Conservation (phyloP, 108 stramenopile species). For the Skeletonema menzelii region DNA sequence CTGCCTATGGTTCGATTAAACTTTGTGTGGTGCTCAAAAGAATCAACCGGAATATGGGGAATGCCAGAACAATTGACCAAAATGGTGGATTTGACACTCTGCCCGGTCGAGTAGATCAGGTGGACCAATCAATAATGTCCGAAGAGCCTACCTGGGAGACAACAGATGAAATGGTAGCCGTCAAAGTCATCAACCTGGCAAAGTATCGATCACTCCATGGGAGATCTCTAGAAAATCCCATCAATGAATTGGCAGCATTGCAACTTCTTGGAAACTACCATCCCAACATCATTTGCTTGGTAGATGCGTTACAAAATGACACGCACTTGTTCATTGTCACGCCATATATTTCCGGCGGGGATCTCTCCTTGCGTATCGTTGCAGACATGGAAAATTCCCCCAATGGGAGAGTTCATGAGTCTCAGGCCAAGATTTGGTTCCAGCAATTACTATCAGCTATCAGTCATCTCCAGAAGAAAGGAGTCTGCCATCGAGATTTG, state of each 20-base stretch:
- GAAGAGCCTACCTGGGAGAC: slow-evolving; percentile 37
- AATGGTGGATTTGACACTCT: background rate
- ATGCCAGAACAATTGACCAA: background rate
- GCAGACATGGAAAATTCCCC: slow-evolving; percentile 28
- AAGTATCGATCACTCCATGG: slow-evolving; percentile 28
- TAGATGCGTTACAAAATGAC: slow-evolving; percentile 49
- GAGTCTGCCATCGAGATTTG: slow-evolving; percentile 60
- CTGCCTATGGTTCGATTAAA: slow-evolving; percentile 32
- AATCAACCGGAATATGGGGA: background rate
- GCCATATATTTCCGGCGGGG: slow-evolving; percentile 52
- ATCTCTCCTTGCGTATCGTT: slow-evolving; percentile 36
- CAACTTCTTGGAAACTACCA: slow-evolving; percentile 51
- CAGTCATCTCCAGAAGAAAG: slow-evolving; percentile 50
- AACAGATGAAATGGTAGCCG: slow-evolving; percentile 39
- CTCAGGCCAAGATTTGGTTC: slow-evolving; percentile 40
- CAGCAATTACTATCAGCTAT: slow-evolving; percentile 52
- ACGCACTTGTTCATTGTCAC: slow-evolving; percentile 53
- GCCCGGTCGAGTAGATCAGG: background rate
- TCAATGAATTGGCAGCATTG: slow-evolving; percentile 61
- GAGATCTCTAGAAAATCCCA: slow-evolving; percentile 51
- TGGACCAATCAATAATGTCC: background rate
- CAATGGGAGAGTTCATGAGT: slow-evolving; percentile 22
- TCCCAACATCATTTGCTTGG: slow-evolving; percentile 34
- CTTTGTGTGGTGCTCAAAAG: slow-evolving; percentile 38
- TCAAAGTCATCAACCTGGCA: slow-evolving; percentile 40